Evolutionary conservation across 2,329 filamentous ascomycete species (phyloP).

Genomic region (Plenodomus lindquistii): DNA sequence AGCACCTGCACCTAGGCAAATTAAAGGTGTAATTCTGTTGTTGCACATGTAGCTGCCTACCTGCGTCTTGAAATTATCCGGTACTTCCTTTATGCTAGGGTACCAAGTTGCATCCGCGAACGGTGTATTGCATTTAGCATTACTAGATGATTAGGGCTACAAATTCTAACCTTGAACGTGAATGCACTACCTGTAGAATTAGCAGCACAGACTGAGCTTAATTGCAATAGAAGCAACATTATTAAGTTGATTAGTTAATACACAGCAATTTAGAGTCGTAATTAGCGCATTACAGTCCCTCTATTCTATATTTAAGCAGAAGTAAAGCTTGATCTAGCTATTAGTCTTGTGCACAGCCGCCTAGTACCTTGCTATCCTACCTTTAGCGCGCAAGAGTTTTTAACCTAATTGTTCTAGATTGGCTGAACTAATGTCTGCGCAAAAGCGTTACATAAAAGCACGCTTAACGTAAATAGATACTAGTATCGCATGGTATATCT

Average conservation of each 20-base stretch:
- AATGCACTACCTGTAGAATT: conserved; percentile 9
- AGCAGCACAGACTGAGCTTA: conserved; percentile 3
- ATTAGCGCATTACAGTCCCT: conserved; percentile 8
- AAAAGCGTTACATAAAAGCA: conserved; percentile 1
- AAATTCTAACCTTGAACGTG: background rate
- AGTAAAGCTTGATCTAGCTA: conserved; percentile 3
- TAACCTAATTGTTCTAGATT: conserved; percentile 8
- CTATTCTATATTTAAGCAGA: conserved; percentile 5
- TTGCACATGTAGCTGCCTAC: conserved; percentile 14
- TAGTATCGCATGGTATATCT: conserved; percentile 1
- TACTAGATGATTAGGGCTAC: conserved; percentile 5
- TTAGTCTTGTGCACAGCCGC: conserved; percentile 1
- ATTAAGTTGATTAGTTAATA: conserved; percentile 6
- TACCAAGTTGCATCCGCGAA: conserved; percentile 4
- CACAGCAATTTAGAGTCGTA: conserved; percentile 6
- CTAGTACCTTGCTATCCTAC: conserved; percentile 7
- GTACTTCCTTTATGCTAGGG: conserved; percentile 2
- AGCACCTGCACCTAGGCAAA: conserved; percentile 5
- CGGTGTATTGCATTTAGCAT: conserved; percentile 2
- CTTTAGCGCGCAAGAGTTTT: conserved; percentile 8
- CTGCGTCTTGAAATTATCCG: conserved; percentile 5
- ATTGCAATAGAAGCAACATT: conserved; percentile 9
- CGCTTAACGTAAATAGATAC: background rate
- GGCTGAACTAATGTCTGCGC: conserved; percentile 6
- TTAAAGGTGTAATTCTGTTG: conserved; percentile 4